Evolutionary conservation across 2,329 filamentous ascomycete genomes (phyloP).

Genomic region (Penicillium sp.): DNA sequence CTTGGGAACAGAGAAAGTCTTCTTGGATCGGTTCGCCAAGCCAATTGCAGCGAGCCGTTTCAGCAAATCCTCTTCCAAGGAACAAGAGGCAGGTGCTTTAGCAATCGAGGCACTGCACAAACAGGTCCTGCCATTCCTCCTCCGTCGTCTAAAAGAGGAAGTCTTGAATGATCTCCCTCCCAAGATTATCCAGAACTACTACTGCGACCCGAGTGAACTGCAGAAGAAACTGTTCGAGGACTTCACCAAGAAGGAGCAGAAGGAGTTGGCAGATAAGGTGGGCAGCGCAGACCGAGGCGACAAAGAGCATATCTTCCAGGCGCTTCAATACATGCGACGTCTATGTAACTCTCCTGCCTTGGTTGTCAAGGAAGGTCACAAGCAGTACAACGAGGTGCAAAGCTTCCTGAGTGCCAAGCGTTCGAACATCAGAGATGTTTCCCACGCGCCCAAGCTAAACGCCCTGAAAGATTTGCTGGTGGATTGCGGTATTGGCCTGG

Average conservation of each 20-base stretch:
- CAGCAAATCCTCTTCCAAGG: conserved; percentile 95
- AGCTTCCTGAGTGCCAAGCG: conserved; percentile 73
- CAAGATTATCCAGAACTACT: conserved; percentile 99
- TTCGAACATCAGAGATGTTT: conserved; percentile 77
- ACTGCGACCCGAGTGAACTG: conserved; percentile 93
- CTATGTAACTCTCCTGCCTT: conserved; percentile 96
- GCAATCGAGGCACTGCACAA: conserved; percentile 99
- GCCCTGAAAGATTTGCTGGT: conserved; percentile 89
- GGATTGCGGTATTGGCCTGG: conserved; percentile 93
- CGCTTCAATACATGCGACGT: conserved; percentile 98
- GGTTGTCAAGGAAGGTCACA: conserved; percentile 91
- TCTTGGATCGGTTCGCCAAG: conserved; percentile 90
- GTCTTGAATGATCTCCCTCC: conserved; percentile 93
- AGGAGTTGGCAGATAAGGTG: conserved; percentile 79
- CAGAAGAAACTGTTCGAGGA: conserved; percentile 96
- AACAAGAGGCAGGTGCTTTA: conserved; percentile 93
- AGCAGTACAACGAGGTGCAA: conserved; percentile 84
- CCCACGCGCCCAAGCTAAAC: conserved; percentile 87
- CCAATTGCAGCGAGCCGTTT: conserved; percentile 92
- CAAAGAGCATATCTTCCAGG: conserved; percentile 99
- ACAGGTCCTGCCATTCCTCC: conserved; percentile 92
- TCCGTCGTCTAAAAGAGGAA: conserved; percentile 95
- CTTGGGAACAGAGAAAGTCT: conserved; percentile 93
- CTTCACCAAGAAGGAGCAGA: conserved; percentile 90
- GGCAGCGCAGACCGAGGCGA: conserved; percentile 83